These are phyloP conservation scores for Suillus variegatus DNA, from an alignment of 768 basidiomycete genomes.

Conservation along the genomic window DNA sequence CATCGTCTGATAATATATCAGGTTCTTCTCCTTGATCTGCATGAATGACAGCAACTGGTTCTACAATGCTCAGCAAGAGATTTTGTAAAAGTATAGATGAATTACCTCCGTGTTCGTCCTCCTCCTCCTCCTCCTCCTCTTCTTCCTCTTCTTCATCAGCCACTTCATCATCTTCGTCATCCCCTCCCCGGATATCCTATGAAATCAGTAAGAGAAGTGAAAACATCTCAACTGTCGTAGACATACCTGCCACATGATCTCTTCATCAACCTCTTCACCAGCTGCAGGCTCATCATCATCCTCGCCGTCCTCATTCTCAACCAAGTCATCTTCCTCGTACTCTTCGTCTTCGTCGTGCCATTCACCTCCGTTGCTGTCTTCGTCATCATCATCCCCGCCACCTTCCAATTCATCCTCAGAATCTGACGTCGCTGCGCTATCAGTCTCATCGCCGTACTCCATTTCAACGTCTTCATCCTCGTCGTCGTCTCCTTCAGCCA, in stretches of 20 bases:
- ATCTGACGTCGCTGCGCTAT: conserved; percentile 78
- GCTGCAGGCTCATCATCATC: conserved; percentile 54
- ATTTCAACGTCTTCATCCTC: conserved; percentile 85
- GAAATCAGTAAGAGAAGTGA: not conserved
- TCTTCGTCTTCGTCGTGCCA: conserved; percentile 61
- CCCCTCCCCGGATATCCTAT: conserved; percentile 56
- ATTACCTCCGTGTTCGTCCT: conserved; percentile 43
- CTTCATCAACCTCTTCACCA: conserved; percentile 48
- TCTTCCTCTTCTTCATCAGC: conserved; percentile 54
- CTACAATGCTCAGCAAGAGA: conserved; percentile 23
- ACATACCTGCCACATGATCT: conserved; percentile 61
- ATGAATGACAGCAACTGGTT: conserved; percentile 60
- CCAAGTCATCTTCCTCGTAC: conserved; percentile 61
- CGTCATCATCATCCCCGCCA: conserved; percentile 60
- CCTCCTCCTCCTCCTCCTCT: conserved; percentile 61
- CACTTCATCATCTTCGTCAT: conserved; percentile 38
- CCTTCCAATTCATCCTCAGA: conserved; percentile 71
- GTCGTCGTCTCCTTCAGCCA: conserved; percentile 81
- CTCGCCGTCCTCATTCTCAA: conserved; percentile 55
- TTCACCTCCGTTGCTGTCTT: conserved; percentile 49
- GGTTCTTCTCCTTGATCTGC: conserved; percentile 63
- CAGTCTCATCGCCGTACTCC: conserved; percentile 84
- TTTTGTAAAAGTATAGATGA: not conserved
- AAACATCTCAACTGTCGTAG: not conserved
- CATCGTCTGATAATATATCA: conserved; percentile 65